Conservation (phyloP, 345 rosid genomes). For the Psidium friedrichsthalianum region DNA sequence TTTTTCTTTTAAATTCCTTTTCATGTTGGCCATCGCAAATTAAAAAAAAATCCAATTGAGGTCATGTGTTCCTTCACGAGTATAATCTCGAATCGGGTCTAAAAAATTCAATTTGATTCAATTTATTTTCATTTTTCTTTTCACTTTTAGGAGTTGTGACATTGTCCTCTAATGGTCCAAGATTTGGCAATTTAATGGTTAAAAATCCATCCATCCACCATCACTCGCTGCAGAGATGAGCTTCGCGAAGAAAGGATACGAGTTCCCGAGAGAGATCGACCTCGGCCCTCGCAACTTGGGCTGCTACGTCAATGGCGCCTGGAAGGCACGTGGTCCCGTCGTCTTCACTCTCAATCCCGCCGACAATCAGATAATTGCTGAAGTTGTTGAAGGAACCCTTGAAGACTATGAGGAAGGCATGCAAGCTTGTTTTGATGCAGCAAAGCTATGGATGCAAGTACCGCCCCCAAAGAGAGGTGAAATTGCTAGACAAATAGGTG, state of each 20-base stretch:
- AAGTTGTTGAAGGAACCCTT: slow-evolving; percentile 66
- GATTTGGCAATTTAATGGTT: too few relatives aligned
- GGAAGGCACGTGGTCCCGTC: slow-evolving; percentile 70
- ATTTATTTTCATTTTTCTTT: too few relatives aligned
- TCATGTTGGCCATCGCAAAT: too few relatives aligned
- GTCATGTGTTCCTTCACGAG: too few relatives aligned
- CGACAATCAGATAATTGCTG: slow-evolving; percentile 78
- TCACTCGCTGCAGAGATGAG: slow-evolving; percentile 60
- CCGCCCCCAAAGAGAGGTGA: slow-evolving; percentile 99
- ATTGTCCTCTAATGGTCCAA: too few relatives aligned
- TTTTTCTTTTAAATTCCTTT: too few relatives aligned
- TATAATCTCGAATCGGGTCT: too few relatives aligned
- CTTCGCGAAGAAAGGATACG: slow-evolving; percentile 45
- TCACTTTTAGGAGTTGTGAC: too few relatives aligned
- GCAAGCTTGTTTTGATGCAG: slow-evolving; percentile 78
- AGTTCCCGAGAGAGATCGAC: slow-evolving; percentile 76
- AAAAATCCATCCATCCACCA: too few relatives aligned
- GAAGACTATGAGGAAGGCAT: slow-evolving; percentile 78
- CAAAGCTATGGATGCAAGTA: slow-evolving; percentile 85
- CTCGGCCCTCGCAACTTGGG: slow-evolving; percentile 54
- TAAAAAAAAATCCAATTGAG: too few relatives aligned
- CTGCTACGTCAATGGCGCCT: slow-evolving; percentile 55
- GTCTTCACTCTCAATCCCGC: slow-evolving; percentile 65
- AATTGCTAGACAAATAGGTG: slow-evolving; percentile 91
- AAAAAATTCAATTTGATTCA: too few relatives aligned